These are phyloP conservation scores for Phytophthora pluvialis DNA, from an alignment of 352 stramenopile genomes.

Conservation along the genomic window DNA sequence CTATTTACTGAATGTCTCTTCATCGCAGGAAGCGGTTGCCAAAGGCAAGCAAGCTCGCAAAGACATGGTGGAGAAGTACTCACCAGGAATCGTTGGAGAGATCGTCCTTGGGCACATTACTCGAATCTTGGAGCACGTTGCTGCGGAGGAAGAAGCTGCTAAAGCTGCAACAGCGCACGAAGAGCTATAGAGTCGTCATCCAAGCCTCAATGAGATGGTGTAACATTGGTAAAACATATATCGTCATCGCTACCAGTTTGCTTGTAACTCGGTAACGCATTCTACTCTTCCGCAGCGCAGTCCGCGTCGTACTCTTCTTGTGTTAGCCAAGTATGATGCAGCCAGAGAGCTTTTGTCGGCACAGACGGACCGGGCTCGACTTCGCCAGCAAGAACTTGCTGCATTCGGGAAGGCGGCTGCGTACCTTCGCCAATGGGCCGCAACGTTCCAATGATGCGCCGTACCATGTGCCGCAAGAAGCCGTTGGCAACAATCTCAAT, in stretches of 20 bases:
- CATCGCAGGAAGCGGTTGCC: slow-evolving; percentile 52
- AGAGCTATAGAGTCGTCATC: slow-evolving; percentile 51
- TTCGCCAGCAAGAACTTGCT: slow-evolving; percentile 68
- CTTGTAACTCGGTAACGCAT: background rate
- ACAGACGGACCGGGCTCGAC: slow-evolving; percentile 70
- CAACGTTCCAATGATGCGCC: slow-evolving; percentile 82
- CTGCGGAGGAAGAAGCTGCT: slow-evolving; percentile 22
- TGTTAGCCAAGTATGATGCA: slow-evolving; percentile 86
- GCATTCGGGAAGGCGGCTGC: slow-evolving; percentile 57
- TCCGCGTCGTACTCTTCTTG: slow-evolving; percentile 77
- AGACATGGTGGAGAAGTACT: slow-evolving; percentile 89
- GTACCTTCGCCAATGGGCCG: slow-evolving; percentile 82
- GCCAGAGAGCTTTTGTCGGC: slow-evolving; percentile 79
- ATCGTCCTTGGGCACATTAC: slow-evolving; percentile 72
- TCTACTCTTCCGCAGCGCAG: slow-evolving; percentile 33
- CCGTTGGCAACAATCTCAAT: slow-evolving; percentile 85
- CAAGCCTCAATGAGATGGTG: background rate
- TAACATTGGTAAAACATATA: background rate
- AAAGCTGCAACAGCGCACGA: slow-evolving; percentile 40
- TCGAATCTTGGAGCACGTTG: slow-evolving; percentile 62
- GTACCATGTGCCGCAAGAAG: slow-evolving; percentile 90
- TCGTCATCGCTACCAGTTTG: background rate
- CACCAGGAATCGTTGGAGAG: slow-evolving; percentile 71
- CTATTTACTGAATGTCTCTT: background rate
- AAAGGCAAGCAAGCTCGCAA: slow-evolving; percentile 73